A percentile compares a stretch with the other conserved stretches of the same genome.
Evolutionary conservation across 257 asterid genomes (phyloP).

Genomic region (Phtheirospermum japonicum): DNA sequence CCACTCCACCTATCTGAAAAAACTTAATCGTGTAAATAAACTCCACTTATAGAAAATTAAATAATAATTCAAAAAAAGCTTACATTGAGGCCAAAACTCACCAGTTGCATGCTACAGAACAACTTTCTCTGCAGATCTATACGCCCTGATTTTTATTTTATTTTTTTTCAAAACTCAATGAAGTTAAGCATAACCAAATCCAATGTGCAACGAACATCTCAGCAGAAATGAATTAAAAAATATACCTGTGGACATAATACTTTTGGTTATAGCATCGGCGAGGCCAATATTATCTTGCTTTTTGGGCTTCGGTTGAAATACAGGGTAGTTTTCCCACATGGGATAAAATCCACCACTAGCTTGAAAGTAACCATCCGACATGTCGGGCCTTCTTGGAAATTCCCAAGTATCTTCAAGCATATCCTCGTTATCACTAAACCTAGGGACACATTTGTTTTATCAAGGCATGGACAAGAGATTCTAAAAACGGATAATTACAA

Average conservation of each 20-base stretch:
- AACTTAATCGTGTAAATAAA: constrained; percentile 27
- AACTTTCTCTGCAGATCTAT: constrained; percentile 91
- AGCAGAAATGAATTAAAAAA: constrained; percentile 21
- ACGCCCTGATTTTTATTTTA: constrained; percentile 55
- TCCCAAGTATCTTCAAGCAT: constrained; percentile 93
- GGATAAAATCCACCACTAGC: constrained; percentile 58
- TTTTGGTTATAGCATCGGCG: constrained; percentile 94
- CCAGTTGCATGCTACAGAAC: constrained; percentile 99
- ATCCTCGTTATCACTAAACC: constrained; percentile 94
- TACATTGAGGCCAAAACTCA: constrained; percentile 35
- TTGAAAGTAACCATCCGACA: constrained; percentile 57
- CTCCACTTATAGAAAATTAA: constrained; percentile 7
- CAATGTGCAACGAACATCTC: constrained; percentile 14
- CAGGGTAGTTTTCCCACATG: constrained; percentile 90
- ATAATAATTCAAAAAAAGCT: constrained; percentile 15
- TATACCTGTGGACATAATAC: constrained; percentile 85
- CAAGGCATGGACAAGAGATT: constrained; percentile 22
- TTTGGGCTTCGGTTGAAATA: constrained; percentile 66
- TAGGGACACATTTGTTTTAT: constrained; percentile 30
- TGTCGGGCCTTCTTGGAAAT: constrained; percentile 49
- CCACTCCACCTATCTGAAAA: constrained; percentile 87
- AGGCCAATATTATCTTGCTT: constrained; percentile 83
- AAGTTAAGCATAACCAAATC: constrained; percentile 31
- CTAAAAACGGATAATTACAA: neutral
- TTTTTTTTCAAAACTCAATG: constrained; percentile 15